Percentiles rank a stretch among this genome's conserved stretches.
These are phyloP conservation scores for Penicillium sclerotigenum DNA, from an alignment of 2,329 filamentous ascomycete species.

Conservation along the genomic window DNA sequence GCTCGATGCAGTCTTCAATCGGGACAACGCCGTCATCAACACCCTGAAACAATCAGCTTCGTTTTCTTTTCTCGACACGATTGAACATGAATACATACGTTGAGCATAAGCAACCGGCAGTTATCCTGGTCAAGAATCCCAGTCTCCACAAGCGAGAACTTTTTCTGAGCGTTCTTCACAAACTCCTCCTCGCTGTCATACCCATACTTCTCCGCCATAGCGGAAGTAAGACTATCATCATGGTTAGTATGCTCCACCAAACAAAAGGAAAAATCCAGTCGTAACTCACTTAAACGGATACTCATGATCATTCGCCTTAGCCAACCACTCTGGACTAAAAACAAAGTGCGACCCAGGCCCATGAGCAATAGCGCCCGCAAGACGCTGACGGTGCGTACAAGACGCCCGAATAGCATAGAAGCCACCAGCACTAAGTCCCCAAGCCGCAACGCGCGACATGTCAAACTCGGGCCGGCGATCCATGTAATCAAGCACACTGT, in stretches of 20 bases:
- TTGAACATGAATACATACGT: conserved; percentile 42
- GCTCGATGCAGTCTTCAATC: conserved; percentile 63
- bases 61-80: not conserved
- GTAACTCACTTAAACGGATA: conserved; percentile 57
- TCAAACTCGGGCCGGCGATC: conserved; percentile 52
- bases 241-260: not conserved
- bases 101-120: conserved; percentile 59
- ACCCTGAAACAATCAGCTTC: conserved; percentile 43
- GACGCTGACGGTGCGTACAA: conserved; percentile 58
- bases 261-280: not conserved
- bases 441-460: conserved; percentile 56
- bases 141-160: conserved; percentile 61
- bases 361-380: conserved; percentile 60
- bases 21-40: conserved; percentile 64
- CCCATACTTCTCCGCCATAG: conserved; percentile 62
- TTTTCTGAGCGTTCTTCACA: conserved; percentile 53
- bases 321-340: conserved; percentile 58
- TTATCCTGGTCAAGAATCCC: conserved; percentile 57
- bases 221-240: conserved; percentile 48
- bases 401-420: conserved; percentile 68
- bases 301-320: conserved; percentile 62
- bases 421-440: conserved; percentile 64
- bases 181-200: conserved; percentile 57
- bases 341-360: conserved; percentile 63
- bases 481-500: conserved; percentile 62